Evolutionary conservation across 768 basidiomycete species (phyloP).

Genomic region (Pulveroboletus ravenelii): DNA sequence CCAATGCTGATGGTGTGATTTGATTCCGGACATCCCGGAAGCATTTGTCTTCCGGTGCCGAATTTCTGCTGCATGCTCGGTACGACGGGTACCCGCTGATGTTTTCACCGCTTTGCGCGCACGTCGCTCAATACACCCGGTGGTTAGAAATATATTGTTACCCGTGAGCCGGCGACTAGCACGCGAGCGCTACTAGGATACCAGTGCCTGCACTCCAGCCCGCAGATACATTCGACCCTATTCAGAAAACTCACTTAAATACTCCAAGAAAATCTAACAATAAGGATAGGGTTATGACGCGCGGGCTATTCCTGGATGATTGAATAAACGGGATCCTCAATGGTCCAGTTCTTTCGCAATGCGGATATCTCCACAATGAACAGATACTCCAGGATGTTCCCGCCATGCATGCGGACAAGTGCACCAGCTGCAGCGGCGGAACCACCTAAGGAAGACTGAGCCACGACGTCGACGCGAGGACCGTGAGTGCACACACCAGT

Average conservation of each 20-base stretch:
- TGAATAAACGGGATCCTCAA: constrained; percentile 75
- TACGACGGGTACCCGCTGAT: no score
- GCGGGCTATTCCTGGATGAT: constrained; percentile 63
- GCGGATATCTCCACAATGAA: constrained; percentile 86
- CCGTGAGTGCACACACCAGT: constrained; percentile 60
- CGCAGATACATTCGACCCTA: neutral
- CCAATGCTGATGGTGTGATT: no score
- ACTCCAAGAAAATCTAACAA: constrained; percentile 4
- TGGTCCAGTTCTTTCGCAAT: constrained; percentile 72
- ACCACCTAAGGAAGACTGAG: constrained; percentile 55
- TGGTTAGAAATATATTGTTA: neutral
- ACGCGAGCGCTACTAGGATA: neutral
- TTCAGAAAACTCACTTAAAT: constrained; percentile 3
- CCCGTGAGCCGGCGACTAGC: neutral
- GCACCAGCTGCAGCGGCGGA: constrained; percentile 92
- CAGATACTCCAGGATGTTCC: constrained; percentile 84
- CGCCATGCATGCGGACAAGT: constrained; percentile 78
- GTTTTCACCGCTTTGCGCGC: no score
- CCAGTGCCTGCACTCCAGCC: neutral
- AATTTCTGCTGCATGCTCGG: no score
- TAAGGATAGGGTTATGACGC: constrained; percentile 21
- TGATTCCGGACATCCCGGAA: no score
- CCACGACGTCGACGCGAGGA: neutral
- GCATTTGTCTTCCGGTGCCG: no score
- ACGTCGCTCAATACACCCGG: no score